Base-by-base conservation (phyloP, 1,284 basidiomycete species). In the Afroboletus lepidellus region DNA sequence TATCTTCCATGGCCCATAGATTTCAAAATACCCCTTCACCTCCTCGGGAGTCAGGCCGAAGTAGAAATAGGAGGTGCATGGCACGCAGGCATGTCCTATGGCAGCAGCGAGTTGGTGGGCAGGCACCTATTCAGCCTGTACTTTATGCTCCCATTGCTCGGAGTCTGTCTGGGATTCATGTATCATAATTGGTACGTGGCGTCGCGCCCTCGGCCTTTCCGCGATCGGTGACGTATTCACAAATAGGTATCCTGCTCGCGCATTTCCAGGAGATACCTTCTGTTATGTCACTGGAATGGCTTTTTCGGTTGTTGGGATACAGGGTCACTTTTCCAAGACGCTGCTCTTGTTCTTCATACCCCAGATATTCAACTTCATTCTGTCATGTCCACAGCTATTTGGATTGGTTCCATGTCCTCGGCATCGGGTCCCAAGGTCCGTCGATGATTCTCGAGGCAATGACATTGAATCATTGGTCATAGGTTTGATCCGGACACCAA, bases 271-370 rank as follows among this genome's bases (percentile, higher is more conserved):
- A 3, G 97, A 99, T 68, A 99, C 97, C 1, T 82, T 98, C 36
- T 99, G 97, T 72, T 99, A 99, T 72, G 88, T 98, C 51, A 87
- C 94, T 0, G 97, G 94, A 54, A 98, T 98, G 94, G 92, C 94
- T 0, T 97, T 98, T 66, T 88, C 95, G 0, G 94, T 95, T 15
- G 94, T 96, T 30, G 94, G 93, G 11, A 96, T 98, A 56, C 90
- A 96, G 64, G 94, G 92, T 0, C 97, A 99, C 71, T 98, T 97
- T 70, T 93, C 92, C 50, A 99, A 99, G 74, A 99, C 96, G 0
- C 76, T 99, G 5, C 78, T 98, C 46, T 77, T 99, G 25, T 98
- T 99, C 78, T 99, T 99, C 77, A 78, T 98, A 30, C 97, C 97
- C 5, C 97, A 99, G 68, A 90, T 98, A 57, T 92, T 98, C 83